Percentiles rank a stretch among this genome's conserved stretches.
phyloP scores from a whole-genome alignment of 305 asterid genomes.

The Rubia peregrina region DNA sequence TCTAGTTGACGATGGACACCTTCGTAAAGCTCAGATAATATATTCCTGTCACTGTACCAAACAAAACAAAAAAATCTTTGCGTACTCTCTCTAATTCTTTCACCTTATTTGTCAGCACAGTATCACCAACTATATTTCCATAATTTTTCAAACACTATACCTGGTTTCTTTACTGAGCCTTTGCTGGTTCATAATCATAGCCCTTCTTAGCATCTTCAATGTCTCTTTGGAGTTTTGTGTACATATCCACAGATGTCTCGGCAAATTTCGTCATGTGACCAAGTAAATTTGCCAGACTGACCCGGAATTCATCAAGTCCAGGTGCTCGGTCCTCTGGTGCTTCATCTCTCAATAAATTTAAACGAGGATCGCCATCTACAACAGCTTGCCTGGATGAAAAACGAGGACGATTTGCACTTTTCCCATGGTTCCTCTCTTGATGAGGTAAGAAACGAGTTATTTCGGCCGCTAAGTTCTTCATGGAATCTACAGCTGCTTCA shows the following conservation, averaged over 20 bases:
- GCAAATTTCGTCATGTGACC: conserved; percentile 56
- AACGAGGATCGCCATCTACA: conserved; percentile 18
- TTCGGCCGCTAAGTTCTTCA: conserved; percentile 63
- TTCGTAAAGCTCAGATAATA: conserved; percentile 5
- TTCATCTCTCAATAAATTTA: conserved; percentile 28
- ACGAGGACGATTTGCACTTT: conserved; percentile 24
- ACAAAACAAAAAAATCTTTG: neutral
- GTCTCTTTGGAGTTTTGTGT: conserved; percentile 41
- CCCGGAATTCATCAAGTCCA: conserved; percentile 50
- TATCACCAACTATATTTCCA: neutral
- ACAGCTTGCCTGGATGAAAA: conserved; percentile 16
- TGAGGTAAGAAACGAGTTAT: conserved; percentile 64
- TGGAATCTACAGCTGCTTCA: conserved; percentile 56
- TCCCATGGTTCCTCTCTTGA: conserved; percentile 67
- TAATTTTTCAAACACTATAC: conserved; percentile 4
- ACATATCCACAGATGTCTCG: conserved; percentile 50
- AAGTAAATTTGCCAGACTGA: conserved; percentile 53
- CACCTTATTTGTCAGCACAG: neutral
- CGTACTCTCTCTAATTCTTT: conserved; percentile 5
- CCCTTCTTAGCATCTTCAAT: conserved; percentile 49
- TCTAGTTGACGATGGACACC: neutral
- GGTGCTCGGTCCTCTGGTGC: conserved; percentile 37
- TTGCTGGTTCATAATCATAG: conserved; percentile 42
- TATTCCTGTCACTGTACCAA: conserved; percentile 8
- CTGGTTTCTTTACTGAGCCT: conserved; percentile 22